Conservation (phyloP, 306 rosid genomes). For the Lotus japonicus region DNA sequence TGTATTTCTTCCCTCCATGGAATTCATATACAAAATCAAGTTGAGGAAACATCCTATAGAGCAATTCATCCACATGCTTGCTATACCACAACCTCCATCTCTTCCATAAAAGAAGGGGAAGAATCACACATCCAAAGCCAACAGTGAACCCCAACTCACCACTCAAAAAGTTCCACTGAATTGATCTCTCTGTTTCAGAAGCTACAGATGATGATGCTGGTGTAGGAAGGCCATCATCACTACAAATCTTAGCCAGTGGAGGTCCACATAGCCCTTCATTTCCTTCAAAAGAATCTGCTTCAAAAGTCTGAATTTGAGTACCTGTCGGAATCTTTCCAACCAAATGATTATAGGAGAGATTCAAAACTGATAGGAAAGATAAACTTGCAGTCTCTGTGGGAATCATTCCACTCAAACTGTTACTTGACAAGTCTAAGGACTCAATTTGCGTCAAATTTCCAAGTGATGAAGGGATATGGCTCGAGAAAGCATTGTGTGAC, state of each 20-base stretch:
- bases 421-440: conserved; percentile 31
- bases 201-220: background rate
- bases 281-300: conserved; percentile 12
- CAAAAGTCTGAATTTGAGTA: conserved; percentile 9
- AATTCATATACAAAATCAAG: conserved; percentile 10
- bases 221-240: background rate
- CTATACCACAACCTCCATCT: conserved; percentile 24
- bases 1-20: background rate
- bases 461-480: conserved; percentile 27
- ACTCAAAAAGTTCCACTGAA: conserved; percentile 12
- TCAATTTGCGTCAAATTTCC: conserved; percentile 14
- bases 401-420: conserved; percentile 12
- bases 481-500: conserved; percentile 18
- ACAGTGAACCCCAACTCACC: conserved; percentile 23
- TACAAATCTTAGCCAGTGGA: conserved; percentile 12
- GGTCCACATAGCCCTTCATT: conserved; percentile 30
- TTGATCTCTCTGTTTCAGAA: background rate
- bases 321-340: conserved; percentile 9
- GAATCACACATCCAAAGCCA: conserved; percentile 20
- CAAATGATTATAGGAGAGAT: conserved; percentile 16
- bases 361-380: conserved; percentile 1
- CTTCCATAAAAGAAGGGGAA: conserved; percentile 12
- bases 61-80: conserved; percentile 4
- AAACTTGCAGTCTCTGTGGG: conserved; percentile 16
- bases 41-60: conserved; percentile 8